Percentiles rank a stretch among this genome's conserved stretches.
phyloP scores from a whole-genome alignment of 1,284 basidiomycete species.

The Ganoderma boninense region DNA sequence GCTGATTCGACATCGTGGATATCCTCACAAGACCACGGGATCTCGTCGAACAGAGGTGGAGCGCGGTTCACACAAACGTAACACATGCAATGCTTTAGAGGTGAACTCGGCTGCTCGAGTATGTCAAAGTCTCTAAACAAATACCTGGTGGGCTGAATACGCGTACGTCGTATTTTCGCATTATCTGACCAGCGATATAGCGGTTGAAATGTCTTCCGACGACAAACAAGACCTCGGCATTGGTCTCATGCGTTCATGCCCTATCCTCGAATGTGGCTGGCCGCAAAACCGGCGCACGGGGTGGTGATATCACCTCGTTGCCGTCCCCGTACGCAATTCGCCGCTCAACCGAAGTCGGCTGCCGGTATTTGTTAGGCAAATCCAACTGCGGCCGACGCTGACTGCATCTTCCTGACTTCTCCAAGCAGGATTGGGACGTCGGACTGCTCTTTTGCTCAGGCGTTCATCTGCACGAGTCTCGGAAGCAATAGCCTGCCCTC shows the following conservation, averaged over 20 bases:
- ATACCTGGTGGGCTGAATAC: background rate
- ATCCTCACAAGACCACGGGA: no score
- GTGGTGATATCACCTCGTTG: conserved; percentile 2
- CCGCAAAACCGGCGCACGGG: background rate
- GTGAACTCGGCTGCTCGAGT: background rate
- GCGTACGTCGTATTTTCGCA: background rate
- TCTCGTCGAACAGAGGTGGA: background rate
- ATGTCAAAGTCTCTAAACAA: background rate
- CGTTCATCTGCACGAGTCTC: background rate
- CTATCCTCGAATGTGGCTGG: background rate
- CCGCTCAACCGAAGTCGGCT: background rate
- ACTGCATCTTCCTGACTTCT: background rate
- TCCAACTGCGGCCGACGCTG: background rate
- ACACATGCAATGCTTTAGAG: background rate
- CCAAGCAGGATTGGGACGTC: background rate
- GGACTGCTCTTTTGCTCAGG: background rate
- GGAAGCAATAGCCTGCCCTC: background rate
- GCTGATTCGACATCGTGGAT: background rate
- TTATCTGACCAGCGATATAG: background rate
- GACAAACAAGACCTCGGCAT: background rate
- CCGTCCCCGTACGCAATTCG: background rate
- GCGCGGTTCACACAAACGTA: background rate
- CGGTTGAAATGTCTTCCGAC: background rate
- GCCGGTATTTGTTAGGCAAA: background rate
- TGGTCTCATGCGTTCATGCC: background rate